Conservation (phyloP, 257 asterid genomes). For the Cruciata laevipes region DNA sequence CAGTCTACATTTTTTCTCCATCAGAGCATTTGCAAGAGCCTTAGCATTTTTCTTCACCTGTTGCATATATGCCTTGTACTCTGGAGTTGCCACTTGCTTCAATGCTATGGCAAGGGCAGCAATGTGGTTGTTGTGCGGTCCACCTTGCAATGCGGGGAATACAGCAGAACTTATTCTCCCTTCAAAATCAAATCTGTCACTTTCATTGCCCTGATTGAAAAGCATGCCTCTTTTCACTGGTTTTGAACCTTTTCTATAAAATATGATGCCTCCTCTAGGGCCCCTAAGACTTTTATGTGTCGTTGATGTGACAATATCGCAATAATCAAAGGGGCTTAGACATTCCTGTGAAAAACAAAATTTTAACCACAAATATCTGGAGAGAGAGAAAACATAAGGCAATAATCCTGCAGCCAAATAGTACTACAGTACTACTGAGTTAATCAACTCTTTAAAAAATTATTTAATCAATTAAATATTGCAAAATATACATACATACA, state of each 20-base stretch:
- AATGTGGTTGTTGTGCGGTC: constrained; percentile 91
- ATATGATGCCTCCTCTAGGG: constrained; percentile 88
- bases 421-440: neutral
- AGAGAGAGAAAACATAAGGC: constrained; percentile 6
- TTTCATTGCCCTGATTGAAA: constrained; percentile 58
- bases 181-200: constrained; percentile 76
- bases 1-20: constrained; percentile 59
- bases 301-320: constrained; percentile 81
- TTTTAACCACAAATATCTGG: neutral
- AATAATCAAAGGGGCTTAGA: constrained; percentile 69
- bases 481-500: no score
- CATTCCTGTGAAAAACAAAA: constrained; percentile 53
- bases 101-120: constrained; percentile 85
- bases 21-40: constrained; percentile 61
- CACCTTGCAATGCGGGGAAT: constrained; percentile 87
- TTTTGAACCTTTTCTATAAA: constrained; percentile 73
- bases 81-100: constrained; percentile 86
- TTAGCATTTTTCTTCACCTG: constrained; percentile 84
- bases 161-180: constrained; percentile 87
- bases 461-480: neutral
- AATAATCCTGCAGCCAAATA: neutral
- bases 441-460: neutral
- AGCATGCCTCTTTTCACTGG: constrained; percentile 71
- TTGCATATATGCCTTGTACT: constrained; percentile 66
- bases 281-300: constrained; percentile 96